Evolutionary conservation across 2,329 filamentous ascomycete species (phyloP).

Genomic region (Tolypocladium capitatum): DNA sequence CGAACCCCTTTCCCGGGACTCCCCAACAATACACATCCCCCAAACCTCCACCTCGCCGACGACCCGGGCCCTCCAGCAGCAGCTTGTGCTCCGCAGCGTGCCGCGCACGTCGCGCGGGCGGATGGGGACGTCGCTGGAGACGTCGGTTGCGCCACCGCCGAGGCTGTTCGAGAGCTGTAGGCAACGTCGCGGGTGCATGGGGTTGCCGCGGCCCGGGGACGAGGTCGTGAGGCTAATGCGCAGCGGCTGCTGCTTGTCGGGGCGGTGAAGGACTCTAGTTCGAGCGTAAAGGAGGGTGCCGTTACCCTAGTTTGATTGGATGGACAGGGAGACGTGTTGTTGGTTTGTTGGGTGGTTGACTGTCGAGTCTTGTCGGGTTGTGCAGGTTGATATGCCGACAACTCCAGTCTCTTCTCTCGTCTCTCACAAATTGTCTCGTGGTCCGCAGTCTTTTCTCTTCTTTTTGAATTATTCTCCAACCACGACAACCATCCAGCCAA

Average conservation of each 20-base stretch:
- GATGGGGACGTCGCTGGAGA: not conserved
- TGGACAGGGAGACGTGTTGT: not conserved
- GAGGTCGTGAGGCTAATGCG: conserved; percentile 3
- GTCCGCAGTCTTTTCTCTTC: no score
- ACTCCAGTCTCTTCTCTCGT: not conserved
- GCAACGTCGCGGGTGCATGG: conserved; percentile 3
- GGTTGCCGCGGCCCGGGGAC: not conserved
- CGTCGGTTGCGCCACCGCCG: not conserved
- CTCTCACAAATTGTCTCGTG: not conserved
- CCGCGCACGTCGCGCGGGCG: conserved; percentile 1
- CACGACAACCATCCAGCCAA: not conserved
- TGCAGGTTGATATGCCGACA: not conserved
- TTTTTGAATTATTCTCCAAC: not conserved
- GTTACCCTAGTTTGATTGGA: not conserved
- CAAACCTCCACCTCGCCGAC: not conserved
- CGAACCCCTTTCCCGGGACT: no score
- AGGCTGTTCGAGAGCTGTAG: conserved; percentile 5
- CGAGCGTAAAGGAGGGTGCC: not conserved
- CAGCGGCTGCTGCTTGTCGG: not conserved
- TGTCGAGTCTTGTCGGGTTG: not conserved
- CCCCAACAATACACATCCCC: no score
- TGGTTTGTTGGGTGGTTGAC: not conserved
- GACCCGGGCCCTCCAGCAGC: not conserved
- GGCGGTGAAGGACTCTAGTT: not conserved
- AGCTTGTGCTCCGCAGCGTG: conserved; percentile 3